phyloP scores from a whole-genome alignment of 225 moss, liverwort and hornwort genomes.

The Bryum argenteum region DNA sequence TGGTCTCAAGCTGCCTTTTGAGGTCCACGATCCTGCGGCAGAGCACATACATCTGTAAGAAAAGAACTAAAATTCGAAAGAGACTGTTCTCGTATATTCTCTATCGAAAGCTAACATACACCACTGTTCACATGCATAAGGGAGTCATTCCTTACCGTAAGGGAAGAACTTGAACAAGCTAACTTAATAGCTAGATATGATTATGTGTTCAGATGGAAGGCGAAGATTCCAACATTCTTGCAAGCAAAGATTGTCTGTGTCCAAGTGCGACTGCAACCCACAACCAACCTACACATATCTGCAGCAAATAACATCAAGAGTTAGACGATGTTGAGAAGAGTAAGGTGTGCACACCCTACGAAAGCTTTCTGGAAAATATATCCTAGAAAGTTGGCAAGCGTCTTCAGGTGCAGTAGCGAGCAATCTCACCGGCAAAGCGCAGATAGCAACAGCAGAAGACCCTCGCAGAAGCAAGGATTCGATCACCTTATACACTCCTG shows the following conservation, averaged over 20 bases:
- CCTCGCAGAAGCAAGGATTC: constrained; percentile 50
- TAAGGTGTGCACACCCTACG: too few relatives aligned
- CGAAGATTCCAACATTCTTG: constrained; percentile 53
- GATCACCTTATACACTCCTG: constrained; percentile 58
- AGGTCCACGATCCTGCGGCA: too few relatives aligned
- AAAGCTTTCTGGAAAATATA: not conserved
- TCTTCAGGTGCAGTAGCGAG: not conserved
- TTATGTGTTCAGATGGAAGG: constrained; percentile 38
- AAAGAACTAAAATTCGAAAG: too few relatives aligned
- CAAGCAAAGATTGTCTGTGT: constrained; percentile 50
- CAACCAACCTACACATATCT: constrained; percentile 57
- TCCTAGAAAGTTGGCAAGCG: constrained; percentile 17
- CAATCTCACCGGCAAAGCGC: constrained; percentile 54
- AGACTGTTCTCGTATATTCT: too few relatives aligned
- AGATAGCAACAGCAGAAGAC: constrained; percentile 59
- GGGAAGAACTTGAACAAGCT: constrained; percentile 8
- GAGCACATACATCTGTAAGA: too few relatives aligned
- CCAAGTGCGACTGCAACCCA: constrained; percentile 62
- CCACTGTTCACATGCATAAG: not conserved
- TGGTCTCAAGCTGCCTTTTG: too few relatives aligned
- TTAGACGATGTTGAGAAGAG: constrained; percentile 15
- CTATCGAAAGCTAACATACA: too few relatives aligned
- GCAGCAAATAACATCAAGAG: constrained; percentile 10
- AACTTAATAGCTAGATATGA: constrained; percentile 4
- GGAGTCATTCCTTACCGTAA: constrained; percentile 22